phyloP scores from a whole-genome alignment of 306 rosid species.

The Vigna radiata region DNA sequence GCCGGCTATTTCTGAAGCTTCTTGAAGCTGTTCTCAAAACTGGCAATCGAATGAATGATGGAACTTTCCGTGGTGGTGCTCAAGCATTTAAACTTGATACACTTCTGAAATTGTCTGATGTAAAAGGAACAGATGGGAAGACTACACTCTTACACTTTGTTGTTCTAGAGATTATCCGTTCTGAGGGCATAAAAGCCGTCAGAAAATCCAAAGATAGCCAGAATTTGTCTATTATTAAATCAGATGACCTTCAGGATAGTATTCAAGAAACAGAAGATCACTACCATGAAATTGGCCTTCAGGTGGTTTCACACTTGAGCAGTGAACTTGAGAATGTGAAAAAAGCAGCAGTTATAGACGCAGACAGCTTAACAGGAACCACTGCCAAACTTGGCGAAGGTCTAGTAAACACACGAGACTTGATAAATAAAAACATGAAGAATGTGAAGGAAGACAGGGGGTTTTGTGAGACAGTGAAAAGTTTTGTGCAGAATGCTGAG shows the following conservation, averaged over 20 bases:
- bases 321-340: conserved; percentile 83
- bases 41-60: conserved; percentile 99
- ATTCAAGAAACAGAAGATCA: conserved; percentile 65
- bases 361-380: conserved; percentile 81
- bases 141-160: conserved; percentile 96
- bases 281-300: conserved; percentile 70
- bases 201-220: conserved; percentile 58
- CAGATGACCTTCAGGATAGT: conserved; percentile 58
- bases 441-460: conserved; percentile 56
- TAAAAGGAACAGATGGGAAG: conserved; percentile 94
- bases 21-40: conserved; percentile 99
- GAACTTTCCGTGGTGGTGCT: conserved; percentile 97
- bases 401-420: conserved; percentile 59
- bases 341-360: conserved; percentile 79
- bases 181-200: conserved; percentile 88
- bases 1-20: conserved; percentile 93
- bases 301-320: conserved; percentile 76
- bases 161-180: conserved; percentile 91
- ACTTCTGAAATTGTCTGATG: conserved; percentile 91
- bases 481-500: conserved; percentile 79
- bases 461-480: conserved; percentile 58
- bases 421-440: conserved; percentile 59
- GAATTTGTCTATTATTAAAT: conserved; percentile 64
- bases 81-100: conserved; percentile 97
- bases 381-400: conserved; percentile 68